These are phyloP conservation scores for Colletotrichum cereale DNA, from an alignment of 2,329 filamentous ascomycete species.

Conservation along the genomic window DNA sequence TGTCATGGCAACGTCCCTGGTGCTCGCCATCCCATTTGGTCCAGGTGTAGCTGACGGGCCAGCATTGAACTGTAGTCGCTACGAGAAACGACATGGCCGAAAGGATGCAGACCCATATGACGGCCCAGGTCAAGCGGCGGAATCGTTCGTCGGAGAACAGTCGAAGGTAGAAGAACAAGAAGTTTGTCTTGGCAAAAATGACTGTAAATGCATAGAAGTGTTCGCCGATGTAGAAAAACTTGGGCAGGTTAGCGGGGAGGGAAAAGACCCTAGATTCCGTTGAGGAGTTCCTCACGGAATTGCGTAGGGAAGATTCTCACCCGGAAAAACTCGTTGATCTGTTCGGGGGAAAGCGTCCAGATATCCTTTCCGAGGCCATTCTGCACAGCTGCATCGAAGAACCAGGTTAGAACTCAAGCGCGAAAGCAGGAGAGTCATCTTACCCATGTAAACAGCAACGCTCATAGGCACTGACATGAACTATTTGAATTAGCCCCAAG, in stretches of 20 bases:
- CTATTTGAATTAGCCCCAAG: neutral
- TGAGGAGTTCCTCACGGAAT: neutral
- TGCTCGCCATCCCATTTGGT: constrained; percentile 61
- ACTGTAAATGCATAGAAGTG: constrained; percentile 57
- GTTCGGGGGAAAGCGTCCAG: constrained; percentile 55
- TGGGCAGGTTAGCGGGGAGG: neutral
- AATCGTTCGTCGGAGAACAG: constrained; percentile 58
- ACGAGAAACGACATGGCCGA: constrained; percentile 55
- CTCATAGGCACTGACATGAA: constrained; percentile 29
- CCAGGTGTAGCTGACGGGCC: constrained; percentile 63
- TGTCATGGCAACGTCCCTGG: constrained; percentile 59
- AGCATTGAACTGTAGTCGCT: constrained; percentile 59
- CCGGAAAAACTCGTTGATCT: constrained; percentile 54
- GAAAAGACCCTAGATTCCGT: neutral
- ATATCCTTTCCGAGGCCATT: constrained; percentile 60
- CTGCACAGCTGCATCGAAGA: constrained; percentile 5
- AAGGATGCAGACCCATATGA: constrained; percentile 50
- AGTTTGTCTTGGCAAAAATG: constrained; percentile 58
- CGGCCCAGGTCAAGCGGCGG: constrained; percentile 53
- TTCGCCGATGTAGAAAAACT: constrained; percentile 54
- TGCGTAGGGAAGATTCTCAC: neutral
- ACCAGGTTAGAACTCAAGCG: neutral
- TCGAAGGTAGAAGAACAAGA: constrained; percentile 65
- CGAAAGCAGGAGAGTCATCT: neutral
- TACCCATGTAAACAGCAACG: constrained; percentile 15